A percentile compares a stretch with the other conserved stretches of the same genome.
Conservation (phyloP, 345 rosid genomes). For the Durio zibethinus region DNA sequence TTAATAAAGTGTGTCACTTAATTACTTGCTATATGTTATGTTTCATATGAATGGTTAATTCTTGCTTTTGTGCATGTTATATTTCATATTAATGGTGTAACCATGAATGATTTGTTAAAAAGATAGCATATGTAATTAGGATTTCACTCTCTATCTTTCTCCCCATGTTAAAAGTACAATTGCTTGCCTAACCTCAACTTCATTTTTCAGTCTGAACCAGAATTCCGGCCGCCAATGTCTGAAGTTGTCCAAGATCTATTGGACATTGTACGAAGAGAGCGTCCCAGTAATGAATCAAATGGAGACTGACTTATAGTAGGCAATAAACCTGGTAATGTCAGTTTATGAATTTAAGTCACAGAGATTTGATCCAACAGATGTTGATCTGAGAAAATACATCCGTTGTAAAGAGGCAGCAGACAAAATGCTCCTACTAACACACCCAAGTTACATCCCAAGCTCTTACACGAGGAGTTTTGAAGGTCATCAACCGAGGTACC, state of each 20-base stretch:
- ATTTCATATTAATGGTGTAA: background rate
- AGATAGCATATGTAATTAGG: background rate
- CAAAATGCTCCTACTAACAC: background rate
- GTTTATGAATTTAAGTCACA: background rate
- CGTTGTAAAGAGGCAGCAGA: background rate
- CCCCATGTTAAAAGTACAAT: background rate
- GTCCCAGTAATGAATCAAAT: conserved; percentile 50
- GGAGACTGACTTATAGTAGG: conserved; percentile 32
- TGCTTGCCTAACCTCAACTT: background rate
- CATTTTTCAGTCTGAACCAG: conserved; percentile 69
- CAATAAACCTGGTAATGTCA: background rate
- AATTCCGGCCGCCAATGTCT: conserved; percentile 85
- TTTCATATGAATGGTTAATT: background rate
- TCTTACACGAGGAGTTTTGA: background rate
- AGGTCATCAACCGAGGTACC: background rate
- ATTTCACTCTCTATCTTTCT: background rate
- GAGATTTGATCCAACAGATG: background rate
- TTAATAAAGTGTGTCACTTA: background rate
- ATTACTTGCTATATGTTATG: background rate
- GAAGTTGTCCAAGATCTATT: conserved; percentile 90
- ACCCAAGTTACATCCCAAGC: conserved; percentile 7
- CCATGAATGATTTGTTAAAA: background rate
- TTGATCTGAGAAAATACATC: background rate
- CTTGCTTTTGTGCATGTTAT: background rate
- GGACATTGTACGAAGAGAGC: conserved; percentile 77